These are phyloP conservation scores for Roridomyces roridus DNA, from an alignment of 768 basidiomycete genomes.

Conservation along the genomic window DNA sequence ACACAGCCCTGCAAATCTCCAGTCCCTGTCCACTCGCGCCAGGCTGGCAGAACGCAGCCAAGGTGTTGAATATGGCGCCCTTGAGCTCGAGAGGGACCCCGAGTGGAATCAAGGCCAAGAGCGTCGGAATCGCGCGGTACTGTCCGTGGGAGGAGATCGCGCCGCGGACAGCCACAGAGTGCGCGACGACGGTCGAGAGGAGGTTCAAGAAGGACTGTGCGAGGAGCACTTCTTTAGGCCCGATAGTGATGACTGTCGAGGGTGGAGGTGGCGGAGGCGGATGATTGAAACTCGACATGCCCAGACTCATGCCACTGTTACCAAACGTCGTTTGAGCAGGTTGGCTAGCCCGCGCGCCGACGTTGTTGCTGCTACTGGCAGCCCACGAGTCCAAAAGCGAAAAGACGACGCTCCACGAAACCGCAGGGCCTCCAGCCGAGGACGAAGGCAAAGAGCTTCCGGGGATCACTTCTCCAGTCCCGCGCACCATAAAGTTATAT, in stretches of 20 bases:
- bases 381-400: conserved; percentile 79
- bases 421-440: conserved; percentile 56
- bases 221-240: conserved; percentile 76
- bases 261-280: conserved; percentile 47
- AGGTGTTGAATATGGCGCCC: conserved; percentile 80
- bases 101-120: conserved; percentile 79
- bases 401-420: conserved; percentile 84
- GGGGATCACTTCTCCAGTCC: conserved; percentile 71
- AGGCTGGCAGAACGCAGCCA: conserved; percentile 84
- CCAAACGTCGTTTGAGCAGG: conserved; percentile 51
- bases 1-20: conserved; percentile 83
- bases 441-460: conserved; percentile 61
- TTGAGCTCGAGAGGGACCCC: conserved; percentile 91
- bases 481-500: conserved; percentile 86
- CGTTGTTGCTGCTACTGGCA: conserved; percentile 41
- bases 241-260: conserved; percentile 58
- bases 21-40: conserved; percentile 76
- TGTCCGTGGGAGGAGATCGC: conserved; percentile 78
- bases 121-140: conserved; percentile 81
- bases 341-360: conserved; percentile 49
- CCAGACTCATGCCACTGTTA: conserved; percentile 22
- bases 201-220: conserved; percentile 84
- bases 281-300: conserved; percentile 28
- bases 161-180: conserved; percentile 80
- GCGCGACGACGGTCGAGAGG: conserved; percentile 73